A percentile compares a stretch with the other conserved stretches of the same genome.
phyloP scores from a whole-genome alignment of 345 rosid genomes.

The Laguncularia racemosa region DNA sequence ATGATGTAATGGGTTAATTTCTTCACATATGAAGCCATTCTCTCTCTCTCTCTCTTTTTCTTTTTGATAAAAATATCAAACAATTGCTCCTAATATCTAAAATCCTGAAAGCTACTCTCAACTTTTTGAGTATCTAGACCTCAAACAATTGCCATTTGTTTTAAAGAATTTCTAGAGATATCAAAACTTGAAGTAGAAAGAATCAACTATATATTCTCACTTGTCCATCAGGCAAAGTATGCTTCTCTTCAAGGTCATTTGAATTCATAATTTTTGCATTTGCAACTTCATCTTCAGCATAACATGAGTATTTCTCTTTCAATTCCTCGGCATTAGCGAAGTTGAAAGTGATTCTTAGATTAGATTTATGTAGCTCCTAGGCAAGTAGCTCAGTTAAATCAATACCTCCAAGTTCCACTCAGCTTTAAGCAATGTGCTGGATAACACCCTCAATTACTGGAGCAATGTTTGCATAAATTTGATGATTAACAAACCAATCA shows the following conservation, averaged over 20 bases:
- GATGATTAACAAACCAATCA: neutral
- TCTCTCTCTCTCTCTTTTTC: too few relatives aligned
- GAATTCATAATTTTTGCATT: conserved; percentile 37
- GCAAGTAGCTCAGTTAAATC: conserved; percentile 77
- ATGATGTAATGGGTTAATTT: too few relatives aligned
- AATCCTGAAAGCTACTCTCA: too few relatives aligned
- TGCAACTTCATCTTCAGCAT: conserved; percentile 81
- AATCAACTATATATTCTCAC: conserved; percentile 5
- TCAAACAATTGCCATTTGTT: neutral
- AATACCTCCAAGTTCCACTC: conserved; percentile 83
- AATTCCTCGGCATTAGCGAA: conserved; percentile 60
- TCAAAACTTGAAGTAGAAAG: neutral
- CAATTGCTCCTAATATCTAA: too few relatives aligned
- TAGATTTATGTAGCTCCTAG: conserved; percentile 73
- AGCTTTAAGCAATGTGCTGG: conserved; percentile 91
- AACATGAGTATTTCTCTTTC: conserved; percentile 71
- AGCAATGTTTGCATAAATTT: conserved; percentile 64
- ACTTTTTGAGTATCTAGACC: too few relatives aligned
- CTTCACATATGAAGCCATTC: too few relatives aligned
- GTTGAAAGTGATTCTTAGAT: conserved; percentile 55
- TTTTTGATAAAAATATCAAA: too few relatives aligned
- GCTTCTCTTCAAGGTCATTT: conserved; percentile 38
- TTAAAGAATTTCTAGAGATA: neutral
- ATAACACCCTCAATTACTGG: conserved; percentile 99
- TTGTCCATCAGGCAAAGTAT: conserved; percentile 90